These are phyloP conservation scores for Pyronema domesticum DNA, from an alignment of 495 filamentous ascomycete species.

Conservation along the genomic window DNA sequence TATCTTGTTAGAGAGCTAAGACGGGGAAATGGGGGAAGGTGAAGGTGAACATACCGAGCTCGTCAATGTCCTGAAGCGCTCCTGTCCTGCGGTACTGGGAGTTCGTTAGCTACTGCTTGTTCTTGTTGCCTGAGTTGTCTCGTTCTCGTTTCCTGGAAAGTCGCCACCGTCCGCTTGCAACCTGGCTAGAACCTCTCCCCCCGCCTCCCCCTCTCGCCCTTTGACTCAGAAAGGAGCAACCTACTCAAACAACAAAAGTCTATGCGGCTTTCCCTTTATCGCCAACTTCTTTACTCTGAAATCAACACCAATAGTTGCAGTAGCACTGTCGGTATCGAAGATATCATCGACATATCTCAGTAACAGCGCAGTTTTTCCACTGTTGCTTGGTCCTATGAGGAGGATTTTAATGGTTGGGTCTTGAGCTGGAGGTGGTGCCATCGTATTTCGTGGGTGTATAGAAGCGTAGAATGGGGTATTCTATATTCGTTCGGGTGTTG, in stretches of 20 bases:
- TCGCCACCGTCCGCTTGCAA: no score
- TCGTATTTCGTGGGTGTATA: no score
- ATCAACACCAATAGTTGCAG: slow-evolving; percentile 44
- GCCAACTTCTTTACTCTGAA: slow-evolving; percentile 34
- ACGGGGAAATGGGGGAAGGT: background rate
- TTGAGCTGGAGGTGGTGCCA: background rate
- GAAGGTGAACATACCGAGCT: slow-evolving; percentile 23
- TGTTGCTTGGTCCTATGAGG: slow-evolving; percentile 22
- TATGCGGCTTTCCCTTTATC: slow-evolving; percentile 37
- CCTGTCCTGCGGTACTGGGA: slow-evolving; percentile 26
- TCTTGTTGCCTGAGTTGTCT: no score
- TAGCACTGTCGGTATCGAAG: slow-evolving; percentile 39
- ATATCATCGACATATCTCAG: slow-evolving; percentile 41
- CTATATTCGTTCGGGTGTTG: no score
- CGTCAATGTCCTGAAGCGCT: slow-evolving; percentile 42
- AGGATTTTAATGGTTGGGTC: slow-evolving; percentile 4
- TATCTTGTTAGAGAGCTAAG: background rate
- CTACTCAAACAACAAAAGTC: slow-evolving; percentile 37
- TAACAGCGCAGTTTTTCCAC: slow-evolving; percentile 26
- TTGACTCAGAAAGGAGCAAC: background rate
- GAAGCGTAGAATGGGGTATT: no score
- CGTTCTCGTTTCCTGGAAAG: no score
- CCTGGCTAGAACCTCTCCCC: no score
- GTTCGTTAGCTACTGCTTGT: background rate
- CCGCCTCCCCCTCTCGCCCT: no score